Base-by-base conservation (phyloP, 2,329 filamentous ascomycete species). In the Trichoderma atroviride region DNA sequence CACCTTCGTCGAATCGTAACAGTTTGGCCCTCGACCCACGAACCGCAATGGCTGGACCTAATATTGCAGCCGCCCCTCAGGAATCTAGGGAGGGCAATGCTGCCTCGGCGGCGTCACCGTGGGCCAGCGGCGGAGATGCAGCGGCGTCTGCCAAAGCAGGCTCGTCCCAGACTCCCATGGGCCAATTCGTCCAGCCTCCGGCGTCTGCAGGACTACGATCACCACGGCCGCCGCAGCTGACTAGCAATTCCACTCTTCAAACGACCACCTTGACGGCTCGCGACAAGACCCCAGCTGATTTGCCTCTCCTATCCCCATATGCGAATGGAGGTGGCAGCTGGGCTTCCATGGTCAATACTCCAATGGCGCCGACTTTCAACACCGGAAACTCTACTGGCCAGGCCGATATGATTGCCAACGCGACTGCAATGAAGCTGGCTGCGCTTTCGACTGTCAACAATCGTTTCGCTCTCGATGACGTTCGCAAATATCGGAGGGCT, bases 281-380 rank as follows among this genome's bases (percentile, higher is more conserved):
- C 3, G 92, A 96, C 61, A 89, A 88, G 73, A 86, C 88, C 63
- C 82, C 81, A 13, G 78, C 83, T n/a, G 93, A 95, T 69, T 85
- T 97, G 76, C 93, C 94, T 3, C 82, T 97, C 72, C 84, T 99
- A 70, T 98, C 96, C 22, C 96, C 96, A 0, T 95, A 91, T 72
- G 60, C 69, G 16, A 89, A 88, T 71, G 85, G 91, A 43, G 87
- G 91, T 64, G 93, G 93, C 69, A 98, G 96, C 84, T 99, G 96
- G 96, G 96, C 96, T 29, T 98, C 96, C 10, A 97, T 97, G 92
- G 91, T 96, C 72, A 98, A 97, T 82, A 99, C 96, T 2, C 96
- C 96, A 2, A 96, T 98, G 92, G 92, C 95, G 5, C 84, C 93
- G 52, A 95, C 90, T 73, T 99, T 98, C 80, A 91, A 87, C 72